These are phyloP conservation scores for Clitocybe nebularis DNA, from an alignment of 1,284 basidiomycete genomes.

Conservation along the genomic window DNA sequence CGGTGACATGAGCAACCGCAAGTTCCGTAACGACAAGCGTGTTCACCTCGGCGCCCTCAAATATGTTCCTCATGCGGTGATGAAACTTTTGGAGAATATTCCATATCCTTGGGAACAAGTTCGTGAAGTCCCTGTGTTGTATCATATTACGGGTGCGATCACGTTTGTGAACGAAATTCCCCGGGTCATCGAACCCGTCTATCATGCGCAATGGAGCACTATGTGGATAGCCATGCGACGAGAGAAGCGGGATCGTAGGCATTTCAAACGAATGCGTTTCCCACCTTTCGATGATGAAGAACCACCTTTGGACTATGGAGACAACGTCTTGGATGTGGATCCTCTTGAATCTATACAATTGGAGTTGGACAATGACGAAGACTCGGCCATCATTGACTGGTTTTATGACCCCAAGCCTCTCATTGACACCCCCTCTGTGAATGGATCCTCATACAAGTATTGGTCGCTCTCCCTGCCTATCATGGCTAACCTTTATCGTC, in stretches of 20 bases:
- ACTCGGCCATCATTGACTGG: constrained; percentile 94
- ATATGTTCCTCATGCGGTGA: constrained; percentile 98
- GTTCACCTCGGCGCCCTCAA: constrained; percentile 97
- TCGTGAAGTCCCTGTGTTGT: constrained; percentile 93
- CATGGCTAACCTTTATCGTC: constrained; percentile 95
- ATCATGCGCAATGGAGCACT: constrained; percentile 98
- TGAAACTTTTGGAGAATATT: constrained; percentile 99
- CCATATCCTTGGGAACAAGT: constrained; percentile 99
- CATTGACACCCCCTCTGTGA: constrained; percentile 83
- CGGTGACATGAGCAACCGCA: constrained; percentile 94
- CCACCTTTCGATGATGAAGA: constrained; percentile 99
- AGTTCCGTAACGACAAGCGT: constrained; percentile 98
- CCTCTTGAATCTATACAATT: constrained; percentile 98
- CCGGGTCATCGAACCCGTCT: constrained; percentile 94
- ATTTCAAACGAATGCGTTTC: constrained; percentile 99
- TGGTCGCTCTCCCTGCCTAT: constrained; percentile 92
- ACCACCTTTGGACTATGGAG: constrained; percentile 95
- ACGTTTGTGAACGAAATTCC: constrained; percentile 99
- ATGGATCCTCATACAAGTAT: constrained; percentile 90
- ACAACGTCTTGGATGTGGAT: constrained; percentile 98
- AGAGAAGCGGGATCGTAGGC: constrained; percentile 97
- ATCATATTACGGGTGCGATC: constrained; percentile 99
- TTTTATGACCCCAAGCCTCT: constrained; percentile 98
- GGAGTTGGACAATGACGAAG: constrained; percentile 93
- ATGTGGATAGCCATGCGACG: constrained; percentile 99